Base-by-base conservation (phyloP, 352 stramenopile genomes). In the Aphanomyces stellatus region DNA sequence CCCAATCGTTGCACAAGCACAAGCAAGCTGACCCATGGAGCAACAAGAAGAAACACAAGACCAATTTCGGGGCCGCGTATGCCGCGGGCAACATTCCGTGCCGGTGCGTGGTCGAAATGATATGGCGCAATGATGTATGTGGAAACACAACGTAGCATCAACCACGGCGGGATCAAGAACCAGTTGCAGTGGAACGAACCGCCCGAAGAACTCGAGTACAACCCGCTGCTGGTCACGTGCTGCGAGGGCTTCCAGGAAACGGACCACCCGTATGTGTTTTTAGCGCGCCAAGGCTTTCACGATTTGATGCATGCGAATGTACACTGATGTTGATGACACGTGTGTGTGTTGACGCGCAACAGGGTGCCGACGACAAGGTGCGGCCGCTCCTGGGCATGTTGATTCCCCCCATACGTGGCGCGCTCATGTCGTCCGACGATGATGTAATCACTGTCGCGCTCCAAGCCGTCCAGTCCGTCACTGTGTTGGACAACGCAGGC, bases 221-320 rank as follows among this genome's bases (percentile, higher is more conserved):
- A 84, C 17, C 81, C 81, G 4, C 60, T 91, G 19, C 73, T 91
- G n/a, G 75, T 91, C 46, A 88, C 78, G 3, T 90, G 81, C 33
- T 70, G 81, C 27, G 81, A 90, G 69, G 82, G 82, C 11, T 91
- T 91, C 49, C 71, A 80, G 27, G 82, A 91, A 62, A 82, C 80
- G 1, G 79, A 89, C 51, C 82, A 91, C 37, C 82, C 82, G 31
- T 91, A 87, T 67, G 82, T 91, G 6, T 91, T 91, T 53, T 76
- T 91, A n/a, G 73, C 82, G 25, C 78, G 81, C 17, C 74, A 80
- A 10, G 83, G 80, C 62, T 91, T 90, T 59, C 80, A 81, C n/a
- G 81, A 91, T 42, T 71, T 91, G 8, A 57, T 91, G 76, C 72
- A 78, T 46, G 60, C 77, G 13, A 65, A 65, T 17, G 59, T 65